phyloP scores from a whole-genome alignment of 495 filamentous ascomycete species.

The Xylaria castorea region DNA sequence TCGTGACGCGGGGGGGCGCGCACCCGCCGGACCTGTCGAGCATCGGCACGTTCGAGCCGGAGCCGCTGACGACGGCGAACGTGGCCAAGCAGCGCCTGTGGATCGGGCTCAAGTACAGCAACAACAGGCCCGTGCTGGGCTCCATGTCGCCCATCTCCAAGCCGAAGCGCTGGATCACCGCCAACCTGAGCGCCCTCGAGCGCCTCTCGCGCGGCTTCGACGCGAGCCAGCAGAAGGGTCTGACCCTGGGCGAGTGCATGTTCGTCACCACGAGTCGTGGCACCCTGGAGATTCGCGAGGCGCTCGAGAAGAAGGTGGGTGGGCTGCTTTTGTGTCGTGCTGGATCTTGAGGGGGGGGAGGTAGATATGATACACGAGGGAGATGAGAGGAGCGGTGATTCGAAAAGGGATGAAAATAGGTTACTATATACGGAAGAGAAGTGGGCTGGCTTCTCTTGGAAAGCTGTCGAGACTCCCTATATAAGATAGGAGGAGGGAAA shows the following conservation, averaged over 20 bases:
- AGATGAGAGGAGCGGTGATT: not conserved
- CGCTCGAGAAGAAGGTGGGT: slow-evolving; percentile 81
- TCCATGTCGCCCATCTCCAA: slow-evolving; percentile 74
- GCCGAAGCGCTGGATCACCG: slow-evolving; percentile 74
- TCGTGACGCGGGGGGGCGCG: slow-evolving; percentile 78
- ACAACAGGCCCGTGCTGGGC: slow-evolving; percentile 74
- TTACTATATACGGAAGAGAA: not conserved
- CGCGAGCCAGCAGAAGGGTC: slow-evolving; percentile 68
- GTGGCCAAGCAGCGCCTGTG: slow-evolving; percentile 79
- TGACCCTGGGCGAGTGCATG: slow-evolving; percentile 84
- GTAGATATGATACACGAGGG: too few relatives aligned
- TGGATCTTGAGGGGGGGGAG: slow-evolving; percentile 22
- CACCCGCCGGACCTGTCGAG: slow-evolving; percentile 64
- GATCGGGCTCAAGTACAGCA: slow-evolving; percentile 93
- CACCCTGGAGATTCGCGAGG: slow-evolving; percentile 85
- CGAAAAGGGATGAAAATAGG: not conserved
- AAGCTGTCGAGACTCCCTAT: not conserved
- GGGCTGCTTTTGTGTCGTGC: slow-evolving; percentile 84
- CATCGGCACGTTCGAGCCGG: slow-evolving; percentile 58
- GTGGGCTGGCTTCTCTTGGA: not conserved
- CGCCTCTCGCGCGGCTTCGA: slow-evolving; percentile 70
- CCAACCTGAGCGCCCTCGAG: slow-evolving; percentile 65
- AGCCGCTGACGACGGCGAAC: slow-evolving; percentile 78
- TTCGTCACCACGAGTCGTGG: slow-evolving; percentile 81
- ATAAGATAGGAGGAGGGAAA: not conserved